phyloP scores from a whole-genome alignment of 2,329 filamentous ascomycete species.

The Arthrobotrys musiformis region DNA sequence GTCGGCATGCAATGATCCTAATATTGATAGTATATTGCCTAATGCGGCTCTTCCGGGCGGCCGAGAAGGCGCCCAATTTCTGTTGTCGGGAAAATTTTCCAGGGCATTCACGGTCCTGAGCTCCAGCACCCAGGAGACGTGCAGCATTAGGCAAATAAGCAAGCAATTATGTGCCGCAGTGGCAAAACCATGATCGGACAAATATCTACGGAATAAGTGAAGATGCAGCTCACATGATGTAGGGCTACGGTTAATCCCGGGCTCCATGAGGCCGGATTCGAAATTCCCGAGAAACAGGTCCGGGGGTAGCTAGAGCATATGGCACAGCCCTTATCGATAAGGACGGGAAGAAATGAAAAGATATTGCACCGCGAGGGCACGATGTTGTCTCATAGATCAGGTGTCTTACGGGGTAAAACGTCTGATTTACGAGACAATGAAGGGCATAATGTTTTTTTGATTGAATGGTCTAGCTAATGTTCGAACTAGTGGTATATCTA shows the following conservation, averaged over 20 bases:
- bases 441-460: conserved; percentile 25
- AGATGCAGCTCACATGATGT: background rate
- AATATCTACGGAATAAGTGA: too few species aligned
- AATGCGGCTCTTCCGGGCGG: background rate
- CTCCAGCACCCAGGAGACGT: background rate
- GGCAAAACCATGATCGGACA: background rate
- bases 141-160: background rate
- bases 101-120: background rate
- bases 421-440: conserved; percentile 54
- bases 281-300: background rate
- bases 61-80: background rate
- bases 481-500: background rate
- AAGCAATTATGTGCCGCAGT: background rate
- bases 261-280: background rate
- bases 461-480: conserved; percentile 17
- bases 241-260: background rate
- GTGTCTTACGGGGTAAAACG: conserved; percentile 55
- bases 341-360: conserved; percentile 15
- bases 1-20: background rate
- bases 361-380: conserved; percentile 20
- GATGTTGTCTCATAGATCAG: conserved; percentile 56
- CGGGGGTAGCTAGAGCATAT: background rate
- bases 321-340: conserved; percentile 19
- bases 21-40: background rate
- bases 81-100: conserved; percentile 7